Evolutionary conservation across 139 green algal species (phyloP), one percentile per base, ranked within the genome.

Genomic region (Coccomyxa sp.): DNA sequence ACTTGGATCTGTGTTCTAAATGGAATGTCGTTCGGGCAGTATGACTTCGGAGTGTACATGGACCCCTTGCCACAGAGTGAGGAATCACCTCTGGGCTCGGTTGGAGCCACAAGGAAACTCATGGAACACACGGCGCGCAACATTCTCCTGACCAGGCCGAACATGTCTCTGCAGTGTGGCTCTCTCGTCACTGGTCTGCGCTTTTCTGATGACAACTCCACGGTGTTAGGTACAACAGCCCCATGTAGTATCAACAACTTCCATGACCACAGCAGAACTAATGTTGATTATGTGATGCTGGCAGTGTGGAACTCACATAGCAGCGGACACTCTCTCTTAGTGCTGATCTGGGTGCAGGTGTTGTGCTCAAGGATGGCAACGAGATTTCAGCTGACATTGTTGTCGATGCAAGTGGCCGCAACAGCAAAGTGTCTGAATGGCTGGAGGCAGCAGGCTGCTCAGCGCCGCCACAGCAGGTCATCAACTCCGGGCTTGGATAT

Each of bases 401-500:
- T 32, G 76, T 85, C 30, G 82, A 85, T 45, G 82, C 82, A 28
- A 67, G 71, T 3, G 82, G 82, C 7, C 75, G 82, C 59, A 58
- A 31, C 59, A 78, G 58, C 59, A 9, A 30, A 16, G 28, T 77
- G 3, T 76, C 82, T 16, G 59, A 76, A 0, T 85, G 82, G 76
- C 76, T 85, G 58, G 76, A 16, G 59, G 82, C 76, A 13, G 59
- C 30, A 13, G 82, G 82, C 15, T 77, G 21, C 9, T 16, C 71
- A 16, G 16, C 30, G 30, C 82, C 76, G 11, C 59, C 10, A 12
- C 23, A 38, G 10, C 32, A 74, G 58, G 32, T n/a, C 58, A 57
- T 82, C 12, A 57, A n/a, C 27, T 28, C 79, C 27, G 60, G 60
- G 27, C 79, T 82, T 25, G 79, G 79, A 12, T 82, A 82, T 57